Conservation (phyloP, 768 basidiomycete genomes). For the Russula ochroleuca region DNA sequence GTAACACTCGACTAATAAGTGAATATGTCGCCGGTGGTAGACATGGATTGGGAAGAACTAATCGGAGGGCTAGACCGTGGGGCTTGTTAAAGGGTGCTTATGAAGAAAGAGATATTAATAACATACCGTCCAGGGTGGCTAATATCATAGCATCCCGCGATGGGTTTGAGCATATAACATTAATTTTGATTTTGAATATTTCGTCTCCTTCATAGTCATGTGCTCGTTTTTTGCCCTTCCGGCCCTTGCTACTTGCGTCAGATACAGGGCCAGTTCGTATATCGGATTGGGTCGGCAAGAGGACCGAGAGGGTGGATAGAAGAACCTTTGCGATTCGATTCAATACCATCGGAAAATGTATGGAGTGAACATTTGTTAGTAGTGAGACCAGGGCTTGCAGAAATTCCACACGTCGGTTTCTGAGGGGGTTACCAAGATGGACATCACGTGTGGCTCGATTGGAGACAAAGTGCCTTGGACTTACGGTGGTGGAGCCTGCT, state of each 20-base stretch:
- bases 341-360: slow-evolving; percentile 18
- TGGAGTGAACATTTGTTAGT: slow-evolving; percentile 16
- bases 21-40: slow-evolving; percentile 54
- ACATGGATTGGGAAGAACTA: slow-evolving; percentile 47
- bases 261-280: slow-evolving; percentile 30
- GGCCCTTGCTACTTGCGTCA: slow-evolving; percentile 35
- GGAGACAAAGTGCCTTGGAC: slow-evolving; percentile 26
- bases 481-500: slow-evolving; percentile 50
- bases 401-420: slow-evolving; percentile 20
- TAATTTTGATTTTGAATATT: slow-evolving; percentile 49
- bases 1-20: slow-evolving; percentile 51
- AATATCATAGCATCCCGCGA: slow-evolving; percentile 54
- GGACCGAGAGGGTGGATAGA: slow-evolving; percentile 20
- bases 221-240: slow-evolving; percentile 63
- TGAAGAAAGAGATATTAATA: slow-evolving; percentile 9
- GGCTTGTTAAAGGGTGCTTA: background rate
- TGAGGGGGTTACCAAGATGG: slow-evolving; percentile 2
- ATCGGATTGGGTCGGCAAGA: slow-evolving; percentile 33
- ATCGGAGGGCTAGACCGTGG: slow-evolving; percentile 40
- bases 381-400: slow-evolving; percentile 19
- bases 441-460: background rate
- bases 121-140: slow-evolving; percentile 54
- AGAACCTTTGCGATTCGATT: slow-evolving; percentile 26
- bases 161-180: slow-evolving; percentile 45
- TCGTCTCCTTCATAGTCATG: slow-evolving; percentile 74